Conservation (phyloP, 2,329 filamentous ascomycete genomes). For the Penicillium sp. region DNA sequence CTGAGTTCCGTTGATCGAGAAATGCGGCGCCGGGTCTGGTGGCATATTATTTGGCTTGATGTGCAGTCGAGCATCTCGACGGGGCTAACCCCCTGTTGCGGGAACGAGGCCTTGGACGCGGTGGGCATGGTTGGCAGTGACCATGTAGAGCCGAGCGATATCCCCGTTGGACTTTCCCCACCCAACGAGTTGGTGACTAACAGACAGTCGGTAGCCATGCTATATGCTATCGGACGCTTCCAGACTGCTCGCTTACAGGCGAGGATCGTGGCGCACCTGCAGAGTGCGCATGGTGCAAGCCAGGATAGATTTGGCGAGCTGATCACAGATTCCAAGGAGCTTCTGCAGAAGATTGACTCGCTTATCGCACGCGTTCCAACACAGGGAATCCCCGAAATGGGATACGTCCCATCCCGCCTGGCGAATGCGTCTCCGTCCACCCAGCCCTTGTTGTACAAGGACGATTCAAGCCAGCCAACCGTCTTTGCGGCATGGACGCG, state of each 20-base stretch:
- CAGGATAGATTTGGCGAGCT: background rate
- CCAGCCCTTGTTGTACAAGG: background rate
- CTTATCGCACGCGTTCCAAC: background rate
- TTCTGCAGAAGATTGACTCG: background rate
- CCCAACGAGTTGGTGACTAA: background rate
- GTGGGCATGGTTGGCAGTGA: background rate
- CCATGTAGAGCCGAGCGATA: background rate
- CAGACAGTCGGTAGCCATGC: background rate
- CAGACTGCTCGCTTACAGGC: background rate
- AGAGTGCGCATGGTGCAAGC: background rate
- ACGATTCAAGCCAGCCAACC: background rate
- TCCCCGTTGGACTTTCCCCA: background rate
- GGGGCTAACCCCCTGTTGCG: conserved; percentile 16
- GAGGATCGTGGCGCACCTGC: background rate
- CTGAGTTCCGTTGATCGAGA: conserved; percentile 6
- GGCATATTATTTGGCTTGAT: conserved; percentile 22
- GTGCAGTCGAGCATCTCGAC: conserved; percentile 20
- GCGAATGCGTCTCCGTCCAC: background rate
- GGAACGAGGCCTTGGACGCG: background rate
- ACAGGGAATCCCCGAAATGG: background rate
- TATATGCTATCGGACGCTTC: background rate
- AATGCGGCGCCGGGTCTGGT: conserved; percentile 15
- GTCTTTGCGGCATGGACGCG: background rate
- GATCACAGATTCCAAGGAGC: background rate
- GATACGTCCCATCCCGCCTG: background rate